Evolutionary conservation across 2,329 filamentous ascomycete species (phyloP).

Genomic region (Thermoascus crustaceus): DNA sequence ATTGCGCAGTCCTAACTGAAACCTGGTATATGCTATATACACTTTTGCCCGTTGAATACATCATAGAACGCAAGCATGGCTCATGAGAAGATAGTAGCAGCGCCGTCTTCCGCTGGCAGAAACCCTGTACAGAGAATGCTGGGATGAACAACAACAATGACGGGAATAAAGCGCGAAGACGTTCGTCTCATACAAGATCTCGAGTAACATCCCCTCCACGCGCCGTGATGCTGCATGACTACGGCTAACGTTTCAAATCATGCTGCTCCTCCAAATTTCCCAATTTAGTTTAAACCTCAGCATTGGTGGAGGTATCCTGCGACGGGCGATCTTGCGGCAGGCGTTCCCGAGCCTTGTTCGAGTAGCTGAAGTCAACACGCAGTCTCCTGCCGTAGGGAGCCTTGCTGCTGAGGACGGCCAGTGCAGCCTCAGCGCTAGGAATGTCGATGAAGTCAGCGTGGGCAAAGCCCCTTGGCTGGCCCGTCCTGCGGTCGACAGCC

Average conservation of each 20-base stretch:
- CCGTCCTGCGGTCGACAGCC: conserved; percentile 71
- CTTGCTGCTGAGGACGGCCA: conserved; percentile 48
- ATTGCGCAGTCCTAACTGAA: neutral
- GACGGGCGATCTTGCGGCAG: neutral
- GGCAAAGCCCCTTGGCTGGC: conserved; percentile 73
- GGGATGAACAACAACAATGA: too few species aligned
- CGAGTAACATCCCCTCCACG: neutral
- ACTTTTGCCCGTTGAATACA: conserved; percentile 2
- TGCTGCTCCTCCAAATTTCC: neutral
- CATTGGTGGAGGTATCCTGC: too few species aligned
- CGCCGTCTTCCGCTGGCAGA: neutral
- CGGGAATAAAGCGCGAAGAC: too few species aligned
- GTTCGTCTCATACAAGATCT: too few species aligned
- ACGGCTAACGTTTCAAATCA: too few species aligned
- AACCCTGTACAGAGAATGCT: too few species aligned
- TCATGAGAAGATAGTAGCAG: neutral
- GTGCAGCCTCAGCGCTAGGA: conserved; percentile 55
- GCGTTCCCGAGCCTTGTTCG: conserved; percentile 5
- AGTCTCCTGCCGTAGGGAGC: conserved; percentile 59
- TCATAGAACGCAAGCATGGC: neutral
- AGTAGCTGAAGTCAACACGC: conserved; percentile 54
- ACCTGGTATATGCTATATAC: conserved; percentile 1
- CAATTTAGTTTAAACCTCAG: too few species aligned
- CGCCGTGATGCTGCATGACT: too few species aligned
- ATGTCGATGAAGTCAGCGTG: conserved; percentile 71